Conservation (phyloP, 2,329 filamentous ascomycete species). For the Stachybotrys chlorohalonatus region DNA sequence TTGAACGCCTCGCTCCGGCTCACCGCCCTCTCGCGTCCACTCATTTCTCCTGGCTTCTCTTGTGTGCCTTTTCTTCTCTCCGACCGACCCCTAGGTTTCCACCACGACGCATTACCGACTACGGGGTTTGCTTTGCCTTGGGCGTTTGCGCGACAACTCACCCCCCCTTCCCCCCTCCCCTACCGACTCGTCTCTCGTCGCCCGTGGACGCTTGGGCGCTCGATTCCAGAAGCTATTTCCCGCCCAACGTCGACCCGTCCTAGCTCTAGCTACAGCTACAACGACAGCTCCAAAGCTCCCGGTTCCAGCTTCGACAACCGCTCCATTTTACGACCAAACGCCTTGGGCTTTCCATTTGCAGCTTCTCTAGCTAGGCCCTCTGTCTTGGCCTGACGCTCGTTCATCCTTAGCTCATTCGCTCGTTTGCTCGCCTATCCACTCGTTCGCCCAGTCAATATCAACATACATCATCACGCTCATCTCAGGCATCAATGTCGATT, state of each 20-base stretch:
- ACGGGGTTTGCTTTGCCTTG: background rate
- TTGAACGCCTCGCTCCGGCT: background rate
- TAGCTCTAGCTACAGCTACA: background rate
- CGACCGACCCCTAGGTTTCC: background rate
- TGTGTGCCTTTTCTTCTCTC: background rate
- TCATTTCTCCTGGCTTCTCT: background rate
- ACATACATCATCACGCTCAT: background rate
- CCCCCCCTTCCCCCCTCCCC: background rate
- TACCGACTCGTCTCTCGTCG: background rate
- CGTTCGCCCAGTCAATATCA: background rate
- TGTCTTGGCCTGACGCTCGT: background rate
- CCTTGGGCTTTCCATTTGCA: background rate
- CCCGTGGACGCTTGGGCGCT: no score
- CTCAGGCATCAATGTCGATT: background rate
- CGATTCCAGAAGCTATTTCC: background rate
- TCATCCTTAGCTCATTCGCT: background rate
- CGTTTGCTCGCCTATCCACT: background rate
- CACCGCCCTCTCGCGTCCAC: conserved; percentile 1
- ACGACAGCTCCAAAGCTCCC: background rate
- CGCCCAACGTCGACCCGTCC: background rate
- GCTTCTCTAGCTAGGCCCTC: background rate
- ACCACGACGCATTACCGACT: background rate
- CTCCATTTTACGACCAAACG: background rate
- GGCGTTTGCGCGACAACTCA: no score
- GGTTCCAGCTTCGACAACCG: background rate